phyloP scores from a whole-genome alignment of 2,329 filamentous ascomycete genomes.

The Stenocarpella maydis region DNA sequence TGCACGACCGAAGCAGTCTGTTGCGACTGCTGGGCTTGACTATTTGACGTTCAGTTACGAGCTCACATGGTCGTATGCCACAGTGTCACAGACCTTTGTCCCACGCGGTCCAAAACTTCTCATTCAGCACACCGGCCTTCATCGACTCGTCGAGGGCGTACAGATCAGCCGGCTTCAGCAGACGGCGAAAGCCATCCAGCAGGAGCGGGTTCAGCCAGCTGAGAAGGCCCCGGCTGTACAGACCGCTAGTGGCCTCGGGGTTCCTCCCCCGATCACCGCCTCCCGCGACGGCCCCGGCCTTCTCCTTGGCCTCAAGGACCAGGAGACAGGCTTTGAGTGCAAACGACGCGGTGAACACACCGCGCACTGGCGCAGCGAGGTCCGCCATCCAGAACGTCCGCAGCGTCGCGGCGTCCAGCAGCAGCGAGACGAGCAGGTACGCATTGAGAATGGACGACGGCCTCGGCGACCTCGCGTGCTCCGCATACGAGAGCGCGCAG shows the following conservation, averaged over 20 bases:
- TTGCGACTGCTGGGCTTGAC: constrained; percentile 2
- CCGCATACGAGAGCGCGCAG: constrained; percentile 44
- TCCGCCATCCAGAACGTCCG: constrained; percentile 47
- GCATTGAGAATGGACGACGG: constrained; percentile 46
- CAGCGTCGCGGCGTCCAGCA: constrained; percentile 46
- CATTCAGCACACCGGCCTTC: constrained; percentile 42
- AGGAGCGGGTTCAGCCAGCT: constrained; percentile 51
- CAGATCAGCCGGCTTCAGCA: constrained; percentile 47
- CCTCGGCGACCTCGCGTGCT: constrained; percentile 44
- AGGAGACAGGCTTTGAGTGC: constrained; percentile 47
- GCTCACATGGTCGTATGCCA: not conserved
- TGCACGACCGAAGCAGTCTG: constrained; percentile 41
- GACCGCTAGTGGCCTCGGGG: constrained; percentile 49
- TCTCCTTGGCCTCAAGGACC: constrained; percentile 50
- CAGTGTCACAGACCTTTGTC: constrained; percentile 38
- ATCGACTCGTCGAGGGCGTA: constrained; percentile 47
- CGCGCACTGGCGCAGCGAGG: constrained; percentile 40
- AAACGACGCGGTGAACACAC: constrained; percentile 47
- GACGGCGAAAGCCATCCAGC: constrained; percentile 45
- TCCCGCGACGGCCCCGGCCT: constrained; percentile 43
- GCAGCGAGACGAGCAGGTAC: constrained; percentile 46
- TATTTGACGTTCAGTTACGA: not conserved
- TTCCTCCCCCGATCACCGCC: constrained; percentile 41
- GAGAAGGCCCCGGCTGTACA: constrained; percentile 49
- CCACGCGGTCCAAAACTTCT: constrained; percentile 45